phyloP scores from a whole-genome alignment of 2,329 filamentous ascomycete genomes.

The Mariannaea elegans region DNA sequence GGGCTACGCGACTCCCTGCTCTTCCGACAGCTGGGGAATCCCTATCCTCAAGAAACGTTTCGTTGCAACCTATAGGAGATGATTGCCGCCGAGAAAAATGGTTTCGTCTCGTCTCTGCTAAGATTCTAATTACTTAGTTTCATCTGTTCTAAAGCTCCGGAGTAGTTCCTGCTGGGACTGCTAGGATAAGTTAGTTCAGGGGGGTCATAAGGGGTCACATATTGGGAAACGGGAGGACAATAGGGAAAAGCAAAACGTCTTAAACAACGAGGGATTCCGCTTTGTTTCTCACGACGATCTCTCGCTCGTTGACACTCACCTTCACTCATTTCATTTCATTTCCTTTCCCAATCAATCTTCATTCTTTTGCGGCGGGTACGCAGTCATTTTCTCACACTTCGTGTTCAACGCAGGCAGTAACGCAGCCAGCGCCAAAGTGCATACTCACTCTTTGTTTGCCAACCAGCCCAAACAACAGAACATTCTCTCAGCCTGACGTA shows the following conservation, averaged over 20 bases:
- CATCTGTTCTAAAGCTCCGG: neutral
- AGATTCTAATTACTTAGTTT: neutral
- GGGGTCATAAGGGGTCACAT: neutral
- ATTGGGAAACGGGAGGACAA: neutral
- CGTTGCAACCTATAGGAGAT: neutral
- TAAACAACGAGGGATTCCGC: neutral
- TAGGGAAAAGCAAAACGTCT: neutral
- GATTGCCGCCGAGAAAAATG: neutral
- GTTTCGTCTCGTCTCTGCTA: neutral
- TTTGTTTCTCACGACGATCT: neutral
- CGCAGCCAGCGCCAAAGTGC: slow-evolving; percentile 10
- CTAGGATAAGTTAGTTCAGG: neutral
- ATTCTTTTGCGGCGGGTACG: slow-evolving; percentile 9
- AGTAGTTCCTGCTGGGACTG: no score
- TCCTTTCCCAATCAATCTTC: slow-evolving; percentile 1
- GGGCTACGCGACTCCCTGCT: neutral
- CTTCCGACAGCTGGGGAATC: no score
- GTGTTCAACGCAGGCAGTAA: neutral
- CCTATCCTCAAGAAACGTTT: neutral
- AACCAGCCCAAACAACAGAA: neutral
- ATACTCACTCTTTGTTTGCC: neutral
- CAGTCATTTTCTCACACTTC: slow-evolving; percentile 4
- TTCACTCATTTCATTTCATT: neutral
- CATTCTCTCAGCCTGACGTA: neutral
- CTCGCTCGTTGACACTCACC: neutral